Evolutionary conservation across 2,329 filamentous ascomycete species (phyloP), one percentile per base, ranked within the genome.

Genomic region (Beauveria scarabaeidicola): DNA sequence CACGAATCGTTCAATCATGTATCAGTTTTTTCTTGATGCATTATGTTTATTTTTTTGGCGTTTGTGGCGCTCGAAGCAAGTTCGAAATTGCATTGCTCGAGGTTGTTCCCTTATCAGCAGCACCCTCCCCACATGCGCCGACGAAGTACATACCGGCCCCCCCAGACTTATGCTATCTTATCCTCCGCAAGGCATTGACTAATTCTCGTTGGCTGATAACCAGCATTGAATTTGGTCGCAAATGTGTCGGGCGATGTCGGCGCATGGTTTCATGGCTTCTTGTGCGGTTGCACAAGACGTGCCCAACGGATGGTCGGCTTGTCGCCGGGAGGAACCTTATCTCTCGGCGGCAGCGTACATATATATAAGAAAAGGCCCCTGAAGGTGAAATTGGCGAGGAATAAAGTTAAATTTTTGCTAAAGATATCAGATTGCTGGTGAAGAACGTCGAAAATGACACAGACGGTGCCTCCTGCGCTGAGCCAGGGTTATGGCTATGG

Each of bases 401-500:
- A 32, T 13, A 19, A 25, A 36, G n/a, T 15, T 41, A 36, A 5
- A 7, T 53, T 43, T 15, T 15, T 19, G 21, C 51, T 19, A 1
- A 38, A 19, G 7, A 8, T 32, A 36, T 36, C 32, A 15, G 32
- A 36, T 36, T 36, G 32, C 32, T 15, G 32, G 27, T 32, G 5
- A 10, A 29, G 10, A 6, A 1, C 3, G 10, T 19, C 3, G 8
- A 58, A 27, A 25, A 58, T 58, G 55, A 50, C 55, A 27, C 47
- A 43, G 27, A 40, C 55, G 2, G 55, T 58, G 36, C 46, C 55
- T 52, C 55, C 76, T 23, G 74, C 80, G 32, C 70, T 82, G 17
- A 73, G 74, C 63, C 83, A 88, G 67, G 84, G 82, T 59, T 87
- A 86, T 63, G 89, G 89, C 67, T 92, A 92, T 81, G 89, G 88